These are phyloP conservation scores for carrot (Daucus carota) DNA, from an alignment of 129 eudicot species.

Conservation along the genomic window DH1_v3.0 NC_030383.2:62759001-62759500, in stretches of 20 bases:
- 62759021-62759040: slow-evolving; percentile 32
- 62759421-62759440: background rate
- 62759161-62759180: slow-evolving; percentile 53
- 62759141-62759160: slow-evolving; percentile 29
- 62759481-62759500: too few species aligned
- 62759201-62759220: too few species aligned
- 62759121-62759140: slow-evolving; percentile 34
- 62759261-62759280: too few species aligned
- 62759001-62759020: slow-evolving; percentile 37
- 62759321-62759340: too few species aligned
- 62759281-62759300: too few species aligned
- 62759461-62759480: too few species aligned
- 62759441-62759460: background rate
- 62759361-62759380: background rate
- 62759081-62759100: slow-evolving; percentile 35
- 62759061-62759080: slow-evolving; percentile 58
- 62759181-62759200: slow-evolving; percentile 46
- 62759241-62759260: too few species aligned
- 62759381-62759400: background rate
- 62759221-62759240: too few species aligned
- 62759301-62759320: too few species aligned
- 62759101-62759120: slow-evolving; percentile 43
- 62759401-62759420: background rate
- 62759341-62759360: too few species aligned
- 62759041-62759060: slow-evolving; percentile 46